phyloP scores from a whole-genome alignment of 2,329 filamentous ascomycete species.

The Chaetomium globosum region DNA sequence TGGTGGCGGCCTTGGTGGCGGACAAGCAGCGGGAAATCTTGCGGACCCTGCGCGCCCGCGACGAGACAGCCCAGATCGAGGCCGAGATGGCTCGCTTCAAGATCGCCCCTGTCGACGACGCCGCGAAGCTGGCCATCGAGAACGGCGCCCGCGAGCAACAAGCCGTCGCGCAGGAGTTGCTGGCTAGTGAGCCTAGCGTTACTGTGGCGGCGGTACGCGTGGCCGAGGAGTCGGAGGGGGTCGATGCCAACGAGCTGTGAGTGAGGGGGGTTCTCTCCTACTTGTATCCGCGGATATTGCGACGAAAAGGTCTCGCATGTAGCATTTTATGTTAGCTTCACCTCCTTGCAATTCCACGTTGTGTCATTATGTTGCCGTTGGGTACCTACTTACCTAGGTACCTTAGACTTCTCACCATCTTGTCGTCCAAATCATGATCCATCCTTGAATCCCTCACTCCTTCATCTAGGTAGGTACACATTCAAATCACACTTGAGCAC shows the following conservation, averaged over 20 bases:
- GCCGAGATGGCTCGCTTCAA: neutral
- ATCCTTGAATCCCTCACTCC: too few species aligned
- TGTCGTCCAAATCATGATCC: too few species aligned
- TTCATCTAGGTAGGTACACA: too few species aligned
- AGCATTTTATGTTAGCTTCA: too few species aligned
- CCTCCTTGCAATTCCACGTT: too few species aligned
- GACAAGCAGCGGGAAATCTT: slow-evolving; percentile 6
- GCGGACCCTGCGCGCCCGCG: neutral
- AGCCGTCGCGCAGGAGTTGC: neutral
- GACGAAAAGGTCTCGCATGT: too few species aligned
- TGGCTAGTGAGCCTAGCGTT: neutral
- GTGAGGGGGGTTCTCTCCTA: neutral
- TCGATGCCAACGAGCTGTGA: neutral
- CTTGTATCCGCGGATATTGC: too few species aligned
- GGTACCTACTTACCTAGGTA: too few species aligned
- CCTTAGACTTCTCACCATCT: too few species aligned
- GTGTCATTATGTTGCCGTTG: too few species aligned
- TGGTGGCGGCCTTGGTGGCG: slow-evolving; percentile 3
- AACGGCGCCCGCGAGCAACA: neutral
- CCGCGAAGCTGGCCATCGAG: neutral
- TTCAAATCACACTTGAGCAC: too few species aligned
- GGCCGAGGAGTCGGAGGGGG: neutral
- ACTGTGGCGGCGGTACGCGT: neutral
- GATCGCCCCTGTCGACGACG: neutral
- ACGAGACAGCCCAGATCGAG: neutral